Percentiles rank a stretch among this genome's conserved stretches.
phyloP scores from a whole-genome alignment of 306 rosid species.

The Benincasa hispida region DNA sequence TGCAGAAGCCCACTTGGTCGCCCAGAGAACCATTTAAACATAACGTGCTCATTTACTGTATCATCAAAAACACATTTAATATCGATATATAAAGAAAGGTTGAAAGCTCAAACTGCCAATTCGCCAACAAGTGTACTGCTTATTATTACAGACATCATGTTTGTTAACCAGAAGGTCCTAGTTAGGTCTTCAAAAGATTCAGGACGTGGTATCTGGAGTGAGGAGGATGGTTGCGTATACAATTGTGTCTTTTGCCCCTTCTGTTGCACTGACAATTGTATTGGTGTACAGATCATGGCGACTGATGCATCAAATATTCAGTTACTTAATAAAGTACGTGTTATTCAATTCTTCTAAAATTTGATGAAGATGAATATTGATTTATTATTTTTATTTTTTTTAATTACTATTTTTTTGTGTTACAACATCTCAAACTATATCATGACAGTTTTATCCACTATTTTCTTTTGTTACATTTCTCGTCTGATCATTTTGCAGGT shows the following conservation, averaged over 20 bases:
- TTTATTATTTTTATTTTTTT: background rate
- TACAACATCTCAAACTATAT: background rate
- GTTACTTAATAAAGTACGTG: slow-evolving; percentile 57
- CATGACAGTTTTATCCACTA: background rate
- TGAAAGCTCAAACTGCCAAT: slow-evolving; percentile 13
- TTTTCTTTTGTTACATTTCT: background rate
- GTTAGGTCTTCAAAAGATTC: slow-evolving; percentile 20
- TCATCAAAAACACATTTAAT: slow-evolving; percentile 45
- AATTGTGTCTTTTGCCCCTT: slow-evolving; percentile 61
- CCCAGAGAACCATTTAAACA: slow-evolving; percentile 45
- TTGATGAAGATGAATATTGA: background rate
- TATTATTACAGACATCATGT: slow-evolving; percentile 45
- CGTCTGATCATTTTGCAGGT: slow-evolving; percentile 27
- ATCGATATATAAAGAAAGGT: slow-evolving; percentile 33
- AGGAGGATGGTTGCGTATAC: slow-evolving; percentile 82
- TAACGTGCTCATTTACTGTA: slow-evolving; percentile 40
- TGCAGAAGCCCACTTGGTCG: slow-evolving; percentile 72
- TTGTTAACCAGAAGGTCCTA: slow-evolving; percentile 37
- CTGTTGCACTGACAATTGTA: slow-evolving; percentile 42
- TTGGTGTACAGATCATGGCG: slow-evolving; percentile 78
- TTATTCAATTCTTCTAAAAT: background rate
- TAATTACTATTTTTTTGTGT: no score
- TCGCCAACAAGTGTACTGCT: slow-evolving; percentile 31
- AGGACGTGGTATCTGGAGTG: slow-evolving; percentile 62
- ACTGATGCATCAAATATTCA: slow-evolving; percentile 57